Base-by-base conservation (phyloP, 257 asterid species). In the Solanum virginianum region DNA sequence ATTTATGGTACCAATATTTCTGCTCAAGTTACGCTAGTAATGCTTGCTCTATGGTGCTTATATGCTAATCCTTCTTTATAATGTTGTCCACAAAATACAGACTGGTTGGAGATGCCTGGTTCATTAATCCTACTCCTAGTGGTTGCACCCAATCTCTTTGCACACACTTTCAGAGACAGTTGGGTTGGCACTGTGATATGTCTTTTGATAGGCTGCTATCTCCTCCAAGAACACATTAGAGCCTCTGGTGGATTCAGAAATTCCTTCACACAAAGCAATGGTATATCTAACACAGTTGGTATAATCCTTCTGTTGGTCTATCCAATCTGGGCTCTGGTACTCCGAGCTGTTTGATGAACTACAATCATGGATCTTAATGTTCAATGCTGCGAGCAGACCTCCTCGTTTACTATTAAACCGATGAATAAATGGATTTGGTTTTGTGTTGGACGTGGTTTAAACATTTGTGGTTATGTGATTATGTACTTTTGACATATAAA, bases 91-190 rank as follows among this genome's bases (percentile, higher is more conserved):
- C 75, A 55, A 39, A 49, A 18, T 86, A 53, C 88, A 91, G 99
- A 94, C 5, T 93, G 98, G 95, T 85, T 95, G 86, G 99, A 97
- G 92, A 92, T 97, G 97, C 98, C 98, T 15, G 98, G 98, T 80
- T 92, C 99, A 7, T 60, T 97, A 91, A 92, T 97, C 82, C 97
- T 97, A 18, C 84, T 97, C 84, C 88, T 95, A 85, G 98, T 94
- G 80, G 99, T 97, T 83, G 87, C 99, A 10, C 98, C 99, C 8
- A 83, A 88, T 85, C 87, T 95, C 80, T 95, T 95, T 74, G 96
- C 97, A 0, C 87, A 90, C 20, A 85, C 90, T 1, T 24, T 93
- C 47, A 89, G 93, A 87, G 93, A 86, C 81, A 89, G 89, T 57
- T 91, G 94, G 98, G 70, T 89, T 14, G 99, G 99, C 3, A 84